Percentiles rank a stretch among this genome's conserved stretches.
phyloP scores from a whole-genome alignment of 306 rosid genomes.

The Vicia faba region DNA sequence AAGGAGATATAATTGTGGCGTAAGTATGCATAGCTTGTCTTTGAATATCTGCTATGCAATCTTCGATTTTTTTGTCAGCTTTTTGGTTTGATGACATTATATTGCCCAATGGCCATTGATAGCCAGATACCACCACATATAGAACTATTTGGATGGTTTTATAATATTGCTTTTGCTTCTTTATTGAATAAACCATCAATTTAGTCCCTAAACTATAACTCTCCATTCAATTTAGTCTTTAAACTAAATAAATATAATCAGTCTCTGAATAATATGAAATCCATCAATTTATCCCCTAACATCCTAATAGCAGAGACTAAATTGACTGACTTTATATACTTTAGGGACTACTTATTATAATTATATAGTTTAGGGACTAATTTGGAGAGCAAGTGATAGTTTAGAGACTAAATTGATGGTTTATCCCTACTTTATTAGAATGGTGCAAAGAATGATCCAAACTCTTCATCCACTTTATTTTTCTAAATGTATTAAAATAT shows the following conservation, averaged over 20 bases:
- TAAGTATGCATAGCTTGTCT: constrained; percentile 54
- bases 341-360: neutral
- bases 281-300: neutral
- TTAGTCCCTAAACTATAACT: no score
- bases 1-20: constrained; percentile 93
- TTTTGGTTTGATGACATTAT: constrained; percentile 3
- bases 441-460: constrained; percentile 28
- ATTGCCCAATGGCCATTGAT: constrained; percentile 11
- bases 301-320: neutral
- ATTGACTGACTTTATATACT: neutral
- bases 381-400: neutral
- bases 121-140: constrained; percentile 20
- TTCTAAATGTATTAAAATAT: constrained; percentile 19
- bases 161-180: constrained; percentile 23
- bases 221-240: neutral
- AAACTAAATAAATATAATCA: neutral
- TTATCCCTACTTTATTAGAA: constrained; percentile 16
- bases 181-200: no score
- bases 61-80: constrained; percentile 23
- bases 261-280: neutral
- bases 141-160: constrained; percentile 14
- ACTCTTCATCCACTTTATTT: constrained; percentile 17
- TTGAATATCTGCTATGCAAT: constrained; percentile 11
- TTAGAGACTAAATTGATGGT: neutral
- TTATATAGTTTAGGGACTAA: neutral